Base-by-base conservation (phyloP, 495 filamentous ascomycete species). In the Echria macrotheca region DNA sequence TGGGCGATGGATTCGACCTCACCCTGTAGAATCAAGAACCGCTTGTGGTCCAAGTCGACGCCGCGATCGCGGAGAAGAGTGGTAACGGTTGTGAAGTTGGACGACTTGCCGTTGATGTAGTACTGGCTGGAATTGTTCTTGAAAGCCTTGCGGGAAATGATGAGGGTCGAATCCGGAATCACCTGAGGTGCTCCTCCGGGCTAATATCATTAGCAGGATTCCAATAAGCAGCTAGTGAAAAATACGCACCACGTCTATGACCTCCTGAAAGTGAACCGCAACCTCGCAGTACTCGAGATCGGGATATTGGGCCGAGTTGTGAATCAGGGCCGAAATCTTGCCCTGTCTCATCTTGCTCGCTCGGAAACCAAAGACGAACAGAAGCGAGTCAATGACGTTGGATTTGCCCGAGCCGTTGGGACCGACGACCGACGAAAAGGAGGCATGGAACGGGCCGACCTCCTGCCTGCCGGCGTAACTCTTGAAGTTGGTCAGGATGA, bases 301-400 rank as follows among this genome's bases (percentile, higher is more conserved):
- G 1, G 94, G 89, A 53, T 83, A 81, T 29, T 84, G 77, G 1
- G 90, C 89, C 26, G 91, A 96, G 65, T 96, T 97, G 63, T 98
- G 93, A 49, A 98, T 97, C 52, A 98, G 68, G 15, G 93, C 93
- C 2, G 93, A 97, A 31, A 98, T 91, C 70, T 98, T 98, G 60
- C 93, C 94, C 66, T 98, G 93, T 59, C 93, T 77, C 93, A 98
- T 98, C 71, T 98, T 98, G 74, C 91, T 97, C 19, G 93, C 93
- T 41, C 93, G 84, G 70, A 98, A 98, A 33, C 93, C 93, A 56
- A 98, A 98, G 18, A 98, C 93, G 60, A 98, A 98, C 2, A 98
- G 82, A 29, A 98, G 71, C 6, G 93, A 95, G 67, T 98, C 93
- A 64, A 98, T 98, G 39, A 98, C 93, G 60, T 98, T 98, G 4